A percentile compares a stretch with the other conserved stretches of the same genome.
Evolutionary conservation across 345 rosid genomes (phyloP).

Genomic region (Laguncularia racemosa): DNA sequence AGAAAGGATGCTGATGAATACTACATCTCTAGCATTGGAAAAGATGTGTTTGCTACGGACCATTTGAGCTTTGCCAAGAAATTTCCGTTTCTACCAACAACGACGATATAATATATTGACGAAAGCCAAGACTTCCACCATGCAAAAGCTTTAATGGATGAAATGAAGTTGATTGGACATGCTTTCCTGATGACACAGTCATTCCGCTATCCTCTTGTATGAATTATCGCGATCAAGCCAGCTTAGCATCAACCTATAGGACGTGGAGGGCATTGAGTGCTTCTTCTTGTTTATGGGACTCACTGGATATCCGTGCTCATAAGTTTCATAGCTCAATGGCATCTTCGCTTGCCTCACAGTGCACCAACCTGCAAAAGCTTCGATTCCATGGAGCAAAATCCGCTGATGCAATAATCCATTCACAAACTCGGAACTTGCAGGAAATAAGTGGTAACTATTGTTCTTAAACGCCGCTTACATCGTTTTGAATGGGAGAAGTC

Average conservation of each 20-base stretch:
- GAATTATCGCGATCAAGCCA: slow-evolving; percentile 74
- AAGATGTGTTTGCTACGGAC: slow-evolving; percentile 21
- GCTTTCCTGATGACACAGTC: slow-evolving; percentile 67
- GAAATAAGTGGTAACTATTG: slow-evolving; percentile 76
- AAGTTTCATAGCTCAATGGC: slow-evolving; percentile 47
- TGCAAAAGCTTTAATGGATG: slow-evolving; percentile 70
- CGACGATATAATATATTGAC: slow-evolving; percentile 65
- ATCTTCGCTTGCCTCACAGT: slow-evolving; percentile 46
- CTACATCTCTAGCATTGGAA: slow-evolving; percentile 1
- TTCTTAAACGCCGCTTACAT: slow-evolving; percentile 69
- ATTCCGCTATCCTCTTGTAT: slow-evolving; percentile 58
- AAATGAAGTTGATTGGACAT: slow-evolving; percentile 71
- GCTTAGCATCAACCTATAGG: slow-evolving; percentile 57
- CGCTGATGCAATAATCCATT: slow-evolving; percentile 61
- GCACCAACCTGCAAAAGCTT: slow-evolving; percentile 47
- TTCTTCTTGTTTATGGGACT: slow-evolving; percentile 64
- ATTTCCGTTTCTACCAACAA: slow-evolving; percentile 58
- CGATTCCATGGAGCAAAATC: slow-evolving; percentile 76
- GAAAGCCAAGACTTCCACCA: slow-evolving; percentile 67
- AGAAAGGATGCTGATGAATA: slow-evolving; percentile 8
- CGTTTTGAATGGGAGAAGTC: slow-evolving; percentile 82
- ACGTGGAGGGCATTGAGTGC: slow-evolving; percentile 52
- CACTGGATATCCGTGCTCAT: slow-evolving; percentile 71
- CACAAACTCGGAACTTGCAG: slow-evolving; percentile 50
- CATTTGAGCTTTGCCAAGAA: slow-evolving; percentile 34